Evolutionary conservation across 2,329 filamentous ascomycete genomes (phyloP), one percentile per base, ranked within the genome.

Genomic region (Trichophaea hybrida): DNA sequence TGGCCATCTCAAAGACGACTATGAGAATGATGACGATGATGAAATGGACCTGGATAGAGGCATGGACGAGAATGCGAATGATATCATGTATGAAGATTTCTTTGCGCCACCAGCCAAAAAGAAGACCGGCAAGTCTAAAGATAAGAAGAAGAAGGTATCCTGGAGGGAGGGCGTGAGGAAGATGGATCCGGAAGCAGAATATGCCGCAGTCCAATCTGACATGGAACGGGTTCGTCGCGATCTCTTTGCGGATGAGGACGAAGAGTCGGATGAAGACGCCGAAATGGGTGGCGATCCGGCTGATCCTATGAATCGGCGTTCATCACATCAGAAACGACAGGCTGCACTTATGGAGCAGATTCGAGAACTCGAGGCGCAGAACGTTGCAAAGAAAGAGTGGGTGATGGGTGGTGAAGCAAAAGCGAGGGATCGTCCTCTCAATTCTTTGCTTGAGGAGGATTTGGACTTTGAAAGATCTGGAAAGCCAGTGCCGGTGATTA

Each of bases 391-490:
- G 73, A 84, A 89, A 60, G 82, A 91, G 69, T 98, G 93, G 93
- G 86, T 87, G 15, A 75, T 97, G 56, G 80, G 85, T 7, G 93
- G 93, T 69, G 93, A 98, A 76, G 90, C 90, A 4, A 79, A 82
- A 53, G 91, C 88, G 1, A 77, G 78, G 0, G 88, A 93, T 66
- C 81, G 93, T 38, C 93, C 93, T 0, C 71, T 88, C 57, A 97
- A 98, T 75, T 96, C 91, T 0, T 79, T 98, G 1, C 80, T 98
- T 1, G 90, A 97, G 70, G 83, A 97, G 74, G 89, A 97, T 68
- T 79, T 98, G 32, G 91, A 97, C 66, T 98, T 97, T 70, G 93
- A 98, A 74, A 83, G 94, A 68, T 82, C 88, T 24, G 93, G 93
- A 69, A 98, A 97, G 72, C 91, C 93, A 0, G 85, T 97, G 0